phyloP scores from a whole-genome alignment of 805 yeast genomes.

The Metschnikowia colocasiae region DNA sequence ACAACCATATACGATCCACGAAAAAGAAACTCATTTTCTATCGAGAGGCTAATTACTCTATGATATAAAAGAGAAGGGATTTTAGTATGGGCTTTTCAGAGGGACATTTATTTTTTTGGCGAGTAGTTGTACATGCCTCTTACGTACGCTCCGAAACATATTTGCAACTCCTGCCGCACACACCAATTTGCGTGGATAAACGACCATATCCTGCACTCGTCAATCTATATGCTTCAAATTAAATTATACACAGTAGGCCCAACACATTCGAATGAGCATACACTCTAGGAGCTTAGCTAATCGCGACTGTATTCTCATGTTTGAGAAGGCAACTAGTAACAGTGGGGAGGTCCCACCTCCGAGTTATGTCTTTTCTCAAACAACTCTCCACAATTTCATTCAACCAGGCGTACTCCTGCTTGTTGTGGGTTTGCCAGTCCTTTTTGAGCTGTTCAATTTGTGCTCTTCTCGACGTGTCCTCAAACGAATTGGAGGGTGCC shows the following conservation, averaged over 20 bases:
- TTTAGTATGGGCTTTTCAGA: background rate
- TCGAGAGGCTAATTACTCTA: background rate
- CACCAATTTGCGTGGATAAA: too few relatives aligned
- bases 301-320: background rate
- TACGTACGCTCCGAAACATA: too few relatives aligned
- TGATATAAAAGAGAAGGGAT: background rate
- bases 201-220: background rate
- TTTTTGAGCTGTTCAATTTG: conserved; percentile 10
- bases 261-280: background rate
- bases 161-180: background rate
- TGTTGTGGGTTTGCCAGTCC: conserved; percentile 21
- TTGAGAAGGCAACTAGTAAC: conserved; percentile 18
- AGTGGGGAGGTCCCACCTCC: conserved; percentile 48
- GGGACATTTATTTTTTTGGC: background rate
- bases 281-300: background rate
- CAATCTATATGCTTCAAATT: background rate
- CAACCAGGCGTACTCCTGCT: conserved; percentile 25
- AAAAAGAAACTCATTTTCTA: too few relatives aligned
- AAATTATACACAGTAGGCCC: background rate
- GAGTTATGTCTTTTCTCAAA: conserved; percentile 47
- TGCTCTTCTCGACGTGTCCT: conserved; percentile 11
- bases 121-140: background rate
- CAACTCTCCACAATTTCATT: conserved; percentile 48
- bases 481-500: conserved; percentile 13
- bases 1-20: too few relatives aligned